A percentile compares a stretch with the other conserved stretches of the same genome.
These are phyloP conservation scores for Hygrocybe coccinea DNA, from an alignment of 768 basidiomycete genomes.

Conservation along the genomic window DNA sequence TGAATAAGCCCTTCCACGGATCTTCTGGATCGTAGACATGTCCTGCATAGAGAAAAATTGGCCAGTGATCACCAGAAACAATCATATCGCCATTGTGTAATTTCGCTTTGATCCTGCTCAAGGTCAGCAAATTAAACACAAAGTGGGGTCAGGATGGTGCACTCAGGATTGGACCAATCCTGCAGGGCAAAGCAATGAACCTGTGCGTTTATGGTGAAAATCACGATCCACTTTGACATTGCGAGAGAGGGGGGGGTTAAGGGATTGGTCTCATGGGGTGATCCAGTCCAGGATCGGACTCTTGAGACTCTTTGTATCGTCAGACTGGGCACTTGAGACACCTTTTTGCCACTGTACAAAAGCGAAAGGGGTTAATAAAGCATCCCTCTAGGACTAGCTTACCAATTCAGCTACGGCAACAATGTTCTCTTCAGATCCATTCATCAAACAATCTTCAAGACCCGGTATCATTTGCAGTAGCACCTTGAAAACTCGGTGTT, in stretches of 20 bases:
- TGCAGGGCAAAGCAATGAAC: constrained; percentile 11
- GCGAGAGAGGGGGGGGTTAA: constrained; percentile 1
- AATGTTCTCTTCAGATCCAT: constrained; percentile 3
- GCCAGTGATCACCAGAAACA: constrained; percentile 20
- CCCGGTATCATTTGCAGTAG: neutral
- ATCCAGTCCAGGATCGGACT: neutral
- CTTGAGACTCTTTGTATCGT: too few relatives aligned
- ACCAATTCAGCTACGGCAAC: constrained; percentile 4
- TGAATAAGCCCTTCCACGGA: neutral
- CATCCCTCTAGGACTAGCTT: neutral
- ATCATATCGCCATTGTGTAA: constrained; percentile 10
- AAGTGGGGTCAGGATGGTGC: neutral
- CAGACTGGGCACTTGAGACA: neutral
- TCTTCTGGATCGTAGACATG: too few relatives aligned
- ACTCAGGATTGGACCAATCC: constrained; percentile 8
- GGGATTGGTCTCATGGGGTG: neutral
- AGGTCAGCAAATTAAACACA: neutral
- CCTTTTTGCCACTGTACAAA: neutral
- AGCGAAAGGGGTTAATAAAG: neutral
- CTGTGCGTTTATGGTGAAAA: constrained; percentile 2
- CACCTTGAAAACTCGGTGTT: neutral
- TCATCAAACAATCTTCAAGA: neutral
- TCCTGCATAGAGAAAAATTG: constrained; percentile 9
- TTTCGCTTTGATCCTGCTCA: constrained; percentile 1
- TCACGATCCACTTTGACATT: neutral